These are phyloP conservation scores for Xylaria multiplex DNA, from an alignment of 2,329 filamentous ascomycete species.

Conservation along the genomic window DNA sequence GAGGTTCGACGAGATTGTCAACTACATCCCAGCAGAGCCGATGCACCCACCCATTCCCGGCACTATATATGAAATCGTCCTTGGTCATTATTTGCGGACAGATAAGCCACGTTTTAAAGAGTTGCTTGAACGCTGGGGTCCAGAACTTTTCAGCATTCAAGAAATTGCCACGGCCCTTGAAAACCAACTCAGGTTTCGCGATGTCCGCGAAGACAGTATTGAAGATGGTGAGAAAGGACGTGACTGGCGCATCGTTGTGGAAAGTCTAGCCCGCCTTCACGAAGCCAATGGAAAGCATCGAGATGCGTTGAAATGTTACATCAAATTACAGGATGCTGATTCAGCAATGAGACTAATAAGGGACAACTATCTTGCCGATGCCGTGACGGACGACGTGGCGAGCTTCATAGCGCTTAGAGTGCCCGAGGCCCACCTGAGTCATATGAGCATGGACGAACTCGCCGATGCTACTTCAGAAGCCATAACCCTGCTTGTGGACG, in stretches of 20 bases:
- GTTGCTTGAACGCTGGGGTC: constrained; percentile 83
- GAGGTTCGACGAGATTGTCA: constrained; percentile 89
- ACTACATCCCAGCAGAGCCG: constrained; percentile 81
- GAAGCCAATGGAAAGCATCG: constrained; percentile 82
- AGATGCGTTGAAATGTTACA: constrained; percentile 89
- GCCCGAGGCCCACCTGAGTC: constrained; percentile 72
- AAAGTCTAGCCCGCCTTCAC: constrained; percentile 84
- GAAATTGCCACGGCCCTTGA: constrained; percentile 82
- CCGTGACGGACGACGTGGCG: constrained; percentile 88
- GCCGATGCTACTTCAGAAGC: constrained; percentile 84
- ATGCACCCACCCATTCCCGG: constrained; percentile 82
- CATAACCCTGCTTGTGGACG: constrained; percentile 85
- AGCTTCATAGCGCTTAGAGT: constrained; percentile 90
- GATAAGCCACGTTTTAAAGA: constrained; percentile 81
- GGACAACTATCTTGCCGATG: constrained; percentile 89
- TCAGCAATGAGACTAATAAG: constrained; percentile 86
- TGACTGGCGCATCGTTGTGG: constrained; percentile 92
- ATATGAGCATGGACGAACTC: constrained; percentile 75
- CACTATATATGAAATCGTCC: constrained; percentile 86
- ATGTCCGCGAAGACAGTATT: constrained; percentile 78
- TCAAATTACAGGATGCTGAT: constrained; percentile 90
- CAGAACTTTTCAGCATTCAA: constrained; percentile 82
- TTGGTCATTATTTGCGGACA: constrained; percentile 86
- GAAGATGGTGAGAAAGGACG: constrained; percentile 76
- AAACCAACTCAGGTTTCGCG: constrained; percentile 79